Conservation (phyloP, 2,329 filamentous ascomycete species). For the Fusarium scirpi region DNA sequence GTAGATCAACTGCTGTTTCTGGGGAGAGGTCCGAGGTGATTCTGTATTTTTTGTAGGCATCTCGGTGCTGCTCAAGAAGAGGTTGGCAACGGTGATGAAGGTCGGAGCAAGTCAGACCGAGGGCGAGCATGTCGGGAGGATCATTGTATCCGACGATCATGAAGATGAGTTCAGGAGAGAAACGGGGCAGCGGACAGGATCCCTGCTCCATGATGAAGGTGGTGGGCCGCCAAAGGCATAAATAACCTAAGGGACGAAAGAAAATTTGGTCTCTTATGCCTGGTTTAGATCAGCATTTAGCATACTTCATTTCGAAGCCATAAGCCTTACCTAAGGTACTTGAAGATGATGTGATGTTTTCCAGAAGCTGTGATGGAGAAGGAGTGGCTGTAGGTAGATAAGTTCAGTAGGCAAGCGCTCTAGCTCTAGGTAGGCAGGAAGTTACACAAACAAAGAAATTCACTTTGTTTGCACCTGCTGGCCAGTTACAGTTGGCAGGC, state of each 20-base stretch:
- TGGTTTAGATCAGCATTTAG: not conserved
- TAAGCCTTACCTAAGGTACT: not conserved
- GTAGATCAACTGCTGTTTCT: not conserved
- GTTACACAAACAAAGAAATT: not conserved
- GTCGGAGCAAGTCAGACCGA: conserved; percentile 23
- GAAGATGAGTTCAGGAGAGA: conserved; percentile 20
- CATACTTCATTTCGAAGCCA: not conserved
- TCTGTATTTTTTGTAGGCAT: conserved; percentile 2
- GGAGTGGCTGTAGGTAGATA: not conserved
- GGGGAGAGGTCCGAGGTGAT: conserved; percentile 19
- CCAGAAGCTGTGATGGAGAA: not conserved
- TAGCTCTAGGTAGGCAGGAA: not conserved
- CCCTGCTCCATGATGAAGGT: not conserved
- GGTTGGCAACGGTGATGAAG: conserved; percentile 2
- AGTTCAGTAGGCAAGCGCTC: no score
- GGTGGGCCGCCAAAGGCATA: no score
- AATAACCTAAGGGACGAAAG: not conserved
- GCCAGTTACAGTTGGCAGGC: no score
- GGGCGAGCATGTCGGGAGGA: not conserved
- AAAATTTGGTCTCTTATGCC: not conserved
- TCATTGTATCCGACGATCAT: not conserved
- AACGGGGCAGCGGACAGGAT: not conserved
- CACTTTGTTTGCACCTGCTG: not conserved
- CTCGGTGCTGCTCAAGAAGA: conserved; percentile 7
- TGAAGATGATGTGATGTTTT: not conserved